A percentile compares a stretch with the other conserved stretches of the same genome.
Evolutionary conservation across 208 protist genomes (phyloP).

Genomic region (Leishmania major): DNA sequence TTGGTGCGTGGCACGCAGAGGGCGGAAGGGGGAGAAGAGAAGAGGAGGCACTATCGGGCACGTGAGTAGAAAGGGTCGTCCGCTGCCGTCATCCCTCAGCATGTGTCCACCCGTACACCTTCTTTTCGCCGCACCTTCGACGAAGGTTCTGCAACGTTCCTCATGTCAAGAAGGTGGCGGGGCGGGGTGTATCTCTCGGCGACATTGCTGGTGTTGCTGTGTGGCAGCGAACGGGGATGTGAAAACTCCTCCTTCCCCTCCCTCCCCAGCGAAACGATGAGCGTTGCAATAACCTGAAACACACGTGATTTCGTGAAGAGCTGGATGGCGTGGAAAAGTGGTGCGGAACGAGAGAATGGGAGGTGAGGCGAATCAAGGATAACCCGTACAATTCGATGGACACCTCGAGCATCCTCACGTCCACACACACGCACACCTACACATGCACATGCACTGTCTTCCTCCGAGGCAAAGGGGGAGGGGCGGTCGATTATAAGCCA

Average conservation of each 20-base stretch:
- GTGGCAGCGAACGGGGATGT: not conserved
- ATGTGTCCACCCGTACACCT: not conserved
- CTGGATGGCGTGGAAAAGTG: not conserved
- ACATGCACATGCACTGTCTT: not conserved
- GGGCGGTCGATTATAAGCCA: not conserved
- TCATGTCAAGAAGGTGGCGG: no score
- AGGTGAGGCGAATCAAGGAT: not conserved
- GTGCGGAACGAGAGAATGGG: not conserved
- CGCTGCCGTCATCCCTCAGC: not conserved
- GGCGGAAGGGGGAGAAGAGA: not conserved
- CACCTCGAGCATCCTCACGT: not conserved
- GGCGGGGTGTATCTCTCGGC: no score
- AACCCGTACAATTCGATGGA: not conserved
- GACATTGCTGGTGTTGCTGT: not conserved
- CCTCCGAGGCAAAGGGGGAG: not conserved
- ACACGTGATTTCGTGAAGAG: not conserved
- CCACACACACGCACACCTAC: not conserved
- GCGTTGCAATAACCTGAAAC: not conserved
- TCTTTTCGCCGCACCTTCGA: no score
- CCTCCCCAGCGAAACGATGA: not conserved
- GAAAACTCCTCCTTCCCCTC: not conserved
- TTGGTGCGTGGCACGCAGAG: not conserved
- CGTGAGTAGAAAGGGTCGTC: not conserved
- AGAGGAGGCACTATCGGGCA: not conserved
- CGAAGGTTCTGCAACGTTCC: no score